These are phyloP conservation scores for Cryptosporidium viatorum DNA, from an alignment of 169 alveolate species.

Conservation along the genomic window DNA sequence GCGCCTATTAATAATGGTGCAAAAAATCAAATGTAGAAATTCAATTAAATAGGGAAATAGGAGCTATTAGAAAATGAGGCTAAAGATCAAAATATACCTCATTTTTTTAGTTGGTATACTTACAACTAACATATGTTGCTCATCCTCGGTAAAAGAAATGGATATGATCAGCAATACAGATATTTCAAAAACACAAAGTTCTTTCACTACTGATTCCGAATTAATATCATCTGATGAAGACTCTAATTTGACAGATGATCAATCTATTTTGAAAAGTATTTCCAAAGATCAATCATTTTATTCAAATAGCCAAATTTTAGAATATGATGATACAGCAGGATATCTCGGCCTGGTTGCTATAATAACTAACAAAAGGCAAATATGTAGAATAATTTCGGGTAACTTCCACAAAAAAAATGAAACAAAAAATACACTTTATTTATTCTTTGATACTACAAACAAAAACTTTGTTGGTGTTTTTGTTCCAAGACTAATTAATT, in stretches of 20 bases:
- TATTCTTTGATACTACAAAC: slow-evolving; percentile 29
- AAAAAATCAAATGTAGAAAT: background rate
- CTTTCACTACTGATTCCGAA: slow-evolving; percentile 3
- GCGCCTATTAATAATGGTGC: background rate
- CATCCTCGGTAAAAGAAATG: background rate
- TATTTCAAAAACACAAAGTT: background rate
- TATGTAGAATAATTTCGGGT: slow-evolving; percentile 35
- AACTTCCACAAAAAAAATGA: slow-evolving; percentile 26
- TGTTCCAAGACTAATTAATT: slow-evolving; percentile 15
- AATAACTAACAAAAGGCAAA: slow-evolving; percentile 6
- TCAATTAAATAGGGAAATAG: background rate
- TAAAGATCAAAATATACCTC: background rate
- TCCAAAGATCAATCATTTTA: slow-evolving; percentile 18
- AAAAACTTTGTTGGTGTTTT: slow-evolving; percentile 20
- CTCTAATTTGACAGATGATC: background rate
- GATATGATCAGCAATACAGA: background rate
- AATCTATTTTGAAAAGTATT: background rate
- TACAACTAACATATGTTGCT: background rate
- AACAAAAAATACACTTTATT: slow-evolving; percentile 22
- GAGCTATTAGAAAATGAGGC: background rate
- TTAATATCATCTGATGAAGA: background rate
- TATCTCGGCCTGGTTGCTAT: slow-evolving; percentile 11
- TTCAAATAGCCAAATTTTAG: background rate
- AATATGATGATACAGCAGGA: slow-evolving; percentile 24
- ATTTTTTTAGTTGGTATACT: background rate